These are phyloP conservation scores for Ophiocordyceps polyrhachis-furcata DNA, from an alignment of 2,329 filamentous ascomycete genomes.

Conservation along the genomic window DNA sequence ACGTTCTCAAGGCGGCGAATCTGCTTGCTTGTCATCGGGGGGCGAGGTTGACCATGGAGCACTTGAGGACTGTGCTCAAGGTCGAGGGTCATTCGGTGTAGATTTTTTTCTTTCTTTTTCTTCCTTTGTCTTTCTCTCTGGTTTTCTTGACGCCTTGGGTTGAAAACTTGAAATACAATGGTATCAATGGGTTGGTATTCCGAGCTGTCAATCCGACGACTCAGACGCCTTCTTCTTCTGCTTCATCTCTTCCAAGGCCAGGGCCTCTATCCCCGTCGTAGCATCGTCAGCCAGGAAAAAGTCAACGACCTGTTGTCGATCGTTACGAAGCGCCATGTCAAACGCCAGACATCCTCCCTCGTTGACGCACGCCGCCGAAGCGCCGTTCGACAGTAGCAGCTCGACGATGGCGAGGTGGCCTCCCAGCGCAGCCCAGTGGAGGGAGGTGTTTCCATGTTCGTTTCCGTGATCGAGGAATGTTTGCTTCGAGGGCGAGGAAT, in stretches of 20 bases:
- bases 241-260: background rate
- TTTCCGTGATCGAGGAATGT: constrained; percentile 53
- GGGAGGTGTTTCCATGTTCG: constrained; percentile 66
- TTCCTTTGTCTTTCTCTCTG: background rate
- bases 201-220: background rate
- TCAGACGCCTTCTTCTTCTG: background rate
- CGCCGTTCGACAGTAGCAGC: constrained; percentile 55
- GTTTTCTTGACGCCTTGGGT: no score
- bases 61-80: constrained; percentile 13
- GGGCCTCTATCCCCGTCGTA: background rate
- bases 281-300: background rate
- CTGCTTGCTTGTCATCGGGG: constrained; percentile 13
- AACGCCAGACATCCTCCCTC: constrained; percentile 15
- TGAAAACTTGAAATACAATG: no score
- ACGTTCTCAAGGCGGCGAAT: constrained; percentile 20
- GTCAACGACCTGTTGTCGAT: background rate
- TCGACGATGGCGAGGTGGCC: constrained; percentile 71
- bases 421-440: constrained; percentile 89
- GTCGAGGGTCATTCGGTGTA: constrained; percentile 9
- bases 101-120: background rate
- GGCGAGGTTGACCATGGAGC: constrained; percentile 10
- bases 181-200: no score
- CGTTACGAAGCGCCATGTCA: background rate
- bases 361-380: constrained; percentile 62
- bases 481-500: constrained; percentile 19